phyloP scores from a whole-genome alignment of 2,329 filamentous ascomycete species.

The Talaromyces sp. region DNA sequence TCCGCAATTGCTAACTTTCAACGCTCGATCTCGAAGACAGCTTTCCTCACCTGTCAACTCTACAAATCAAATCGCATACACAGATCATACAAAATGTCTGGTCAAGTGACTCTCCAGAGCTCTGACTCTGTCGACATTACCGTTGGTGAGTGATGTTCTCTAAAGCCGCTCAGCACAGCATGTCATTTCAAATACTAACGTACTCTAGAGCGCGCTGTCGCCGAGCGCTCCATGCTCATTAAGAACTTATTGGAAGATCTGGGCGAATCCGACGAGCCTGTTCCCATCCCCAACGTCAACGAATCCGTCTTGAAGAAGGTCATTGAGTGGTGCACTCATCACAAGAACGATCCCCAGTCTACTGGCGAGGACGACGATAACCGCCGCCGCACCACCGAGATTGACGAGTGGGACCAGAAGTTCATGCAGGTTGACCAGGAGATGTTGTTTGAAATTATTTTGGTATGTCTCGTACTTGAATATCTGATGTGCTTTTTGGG shows the following conservation, averaged over 20 bases:
- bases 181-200: conserved; percentile 37
- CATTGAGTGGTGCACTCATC: conserved; percentile 95
- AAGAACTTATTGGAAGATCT: conserved; percentile 98
- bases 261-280: conserved; percentile 59
- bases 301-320: conserved; percentile 93
- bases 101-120: conserved; percentile 45
- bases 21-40: conserved; percentile 6
- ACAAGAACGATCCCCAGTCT: conserved; percentile 82
- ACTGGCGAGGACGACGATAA: conserved; percentile 84
- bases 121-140: conserved; percentile 50
- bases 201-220: conserved; percentile 69
- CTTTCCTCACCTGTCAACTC: background rate
- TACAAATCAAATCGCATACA: background rate
- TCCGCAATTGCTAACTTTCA: conserved; percentile 2
- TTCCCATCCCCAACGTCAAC: conserved; percentile 74
- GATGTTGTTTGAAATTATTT: conserved; percentile 99
- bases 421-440: conserved; percentile 99
- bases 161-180: background rate
- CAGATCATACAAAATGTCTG: conserved; percentile 13
- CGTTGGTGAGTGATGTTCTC: conserved; percentile 48
- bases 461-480: conserved; percentile 58
- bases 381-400: conserved; percentile 97
- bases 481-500: background rate
- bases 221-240: conserved; percentile 89
- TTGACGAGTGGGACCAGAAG: conserved; percentile 99